Evolutionary conservation across 2,329 filamentous ascomycete species (phyloP), one percentile per base, ranked within the genome.

Genomic region (Aschersonia sp.): DNA sequence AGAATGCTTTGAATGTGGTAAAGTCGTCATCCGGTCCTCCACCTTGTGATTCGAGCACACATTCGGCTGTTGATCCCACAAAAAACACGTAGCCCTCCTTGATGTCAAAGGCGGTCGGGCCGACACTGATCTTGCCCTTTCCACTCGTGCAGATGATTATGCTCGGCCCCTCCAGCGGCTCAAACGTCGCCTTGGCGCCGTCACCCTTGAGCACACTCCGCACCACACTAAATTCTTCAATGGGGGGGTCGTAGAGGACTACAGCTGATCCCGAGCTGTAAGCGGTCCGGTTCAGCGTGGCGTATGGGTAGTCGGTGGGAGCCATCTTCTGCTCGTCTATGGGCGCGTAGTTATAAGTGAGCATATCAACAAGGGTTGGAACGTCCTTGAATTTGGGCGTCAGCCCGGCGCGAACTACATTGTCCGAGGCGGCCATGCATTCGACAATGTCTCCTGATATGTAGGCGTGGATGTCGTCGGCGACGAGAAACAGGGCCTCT

Each of bases 371-470:
- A 9, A 98, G 73, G 0, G 88, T 97, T 47, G 81, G 69, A 29
- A 97, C 87, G 56, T 98, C 92, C 69, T 97, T 95, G 76, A 95
- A 98, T 64, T 98, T 98, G 48, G 92, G 92, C 0, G 92, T 98
- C 66, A 98, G 92, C 42, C 92, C 92, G 0, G 92, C 92, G 48
- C 92, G 87, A 46, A 98, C 89, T 37, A 98, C 92, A 55, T 98
- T 98, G 74, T 98, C 92, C n/a, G 87, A 94, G 7, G 87, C 84
- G 0, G 92, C 92, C 92, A 98, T 98, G 72, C 92, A 98, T 67
- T 98, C 92, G 62, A 98, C 88, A 56, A 98, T 95, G 60, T 98
- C 90, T 50, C 87, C 87, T 3, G 83, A 87, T 42, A 94, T 68
- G 65, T 98, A 98, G 45, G 92, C 92, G 63, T 98, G 92, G 57